Conservation (phyloP, 2,329 filamentous ascomycete genomes). For the Grosmannia clavigera region DNA sequence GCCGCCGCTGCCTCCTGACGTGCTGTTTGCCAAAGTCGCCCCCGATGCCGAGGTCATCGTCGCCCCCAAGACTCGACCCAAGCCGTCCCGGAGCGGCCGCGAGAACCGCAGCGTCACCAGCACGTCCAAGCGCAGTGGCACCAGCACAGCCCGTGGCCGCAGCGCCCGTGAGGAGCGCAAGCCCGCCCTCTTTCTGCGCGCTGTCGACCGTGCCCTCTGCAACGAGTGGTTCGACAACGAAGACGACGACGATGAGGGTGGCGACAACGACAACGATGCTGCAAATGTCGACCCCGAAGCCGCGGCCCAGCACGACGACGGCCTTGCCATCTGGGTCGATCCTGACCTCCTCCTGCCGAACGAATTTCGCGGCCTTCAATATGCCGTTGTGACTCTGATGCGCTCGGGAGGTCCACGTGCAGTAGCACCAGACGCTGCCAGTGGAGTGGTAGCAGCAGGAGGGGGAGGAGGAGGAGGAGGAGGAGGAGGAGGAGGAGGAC, state of each 20-base stretch:
- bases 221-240: conserved; percentile 70
- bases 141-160: conserved; percentile 51
- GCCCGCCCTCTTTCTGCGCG: conserved; percentile 65
- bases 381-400: conserved; percentile 74
- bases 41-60: conserved; percentile 96
- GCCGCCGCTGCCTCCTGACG: conserved; percentile 53
- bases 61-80: conserved; percentile 77
- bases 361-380: conserved; percentile 63
- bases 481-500: conserved; percentile 26
- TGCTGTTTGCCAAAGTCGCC: conserved; percentile 80
- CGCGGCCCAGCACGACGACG: conserved; percentile 15
- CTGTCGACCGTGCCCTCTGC: conserved; percentile 58
- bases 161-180: conserved; percentile 50
- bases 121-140: conserved; percentile 65
- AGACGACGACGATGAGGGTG: conserved; percentile 14
- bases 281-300: too few relatives aligned
- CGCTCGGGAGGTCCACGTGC: conserved; percentile 53
- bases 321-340: conserved; percentile 75
- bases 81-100: conserved; percentile 49
- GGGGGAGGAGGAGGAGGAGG: conserved; percentile 25
- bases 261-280: neutral
- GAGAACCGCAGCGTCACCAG: conserved; percentile 73
- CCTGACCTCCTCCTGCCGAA: conserved; percentile 60
- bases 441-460: conserved; percentile 32
- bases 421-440: conserved; percentile 17